Conservation (phyloP, 306 rosid genomes). For the Crataegus laevigata region DNA sequence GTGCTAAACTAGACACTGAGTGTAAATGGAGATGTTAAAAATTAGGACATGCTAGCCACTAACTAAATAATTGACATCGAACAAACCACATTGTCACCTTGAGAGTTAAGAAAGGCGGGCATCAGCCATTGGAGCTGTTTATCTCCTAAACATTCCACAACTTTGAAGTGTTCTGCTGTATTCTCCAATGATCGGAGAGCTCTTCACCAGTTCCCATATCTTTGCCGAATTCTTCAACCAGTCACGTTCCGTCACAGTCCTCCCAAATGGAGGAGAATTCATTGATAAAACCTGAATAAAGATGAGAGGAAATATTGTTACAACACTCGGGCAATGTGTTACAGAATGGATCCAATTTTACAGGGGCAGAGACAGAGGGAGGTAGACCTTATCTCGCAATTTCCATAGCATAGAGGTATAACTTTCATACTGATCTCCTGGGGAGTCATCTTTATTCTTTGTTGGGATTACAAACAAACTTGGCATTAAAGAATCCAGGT, state of each 20-base stretch:
- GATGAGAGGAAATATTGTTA: not conserved
- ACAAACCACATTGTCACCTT: not conserved
- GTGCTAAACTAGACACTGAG: not conserved
- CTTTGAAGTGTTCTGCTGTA: constrained; percentile 61
- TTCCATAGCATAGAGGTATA: constrained; percentile 50
- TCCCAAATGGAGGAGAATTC: constrained; percentile 52
- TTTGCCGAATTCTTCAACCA: constrained; percentile 84
- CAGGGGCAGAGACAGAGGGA: not conserved
- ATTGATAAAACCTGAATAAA: constrained; percentile 54
- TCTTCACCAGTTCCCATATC: constrained; percentile 79
- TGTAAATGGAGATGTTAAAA: not conserved
- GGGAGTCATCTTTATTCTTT: constrained; percentile 56
- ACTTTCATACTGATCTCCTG: constrained; percentile 53
- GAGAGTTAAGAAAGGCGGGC: not conserved
- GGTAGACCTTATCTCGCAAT: constrained; percentile 69
- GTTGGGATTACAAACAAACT: constrained; percentile 43
- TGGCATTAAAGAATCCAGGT: constrained; percentile 24
- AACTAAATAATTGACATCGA: not conserved
- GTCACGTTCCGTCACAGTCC: constrained; percentile 71
- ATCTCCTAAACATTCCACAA: constrained; percentile 69
- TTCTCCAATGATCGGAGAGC: constrained; percentile 59
- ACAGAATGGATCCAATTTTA: not conserved
- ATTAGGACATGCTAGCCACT: not conserved
- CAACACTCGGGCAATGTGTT: not conserved
- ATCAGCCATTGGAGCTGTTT: not conserved